Base-by-base conservation (phyloP, 2,329 filamentous ascomycete genomes). In the Stagonosporopsis chrysanthemi region DNA sequence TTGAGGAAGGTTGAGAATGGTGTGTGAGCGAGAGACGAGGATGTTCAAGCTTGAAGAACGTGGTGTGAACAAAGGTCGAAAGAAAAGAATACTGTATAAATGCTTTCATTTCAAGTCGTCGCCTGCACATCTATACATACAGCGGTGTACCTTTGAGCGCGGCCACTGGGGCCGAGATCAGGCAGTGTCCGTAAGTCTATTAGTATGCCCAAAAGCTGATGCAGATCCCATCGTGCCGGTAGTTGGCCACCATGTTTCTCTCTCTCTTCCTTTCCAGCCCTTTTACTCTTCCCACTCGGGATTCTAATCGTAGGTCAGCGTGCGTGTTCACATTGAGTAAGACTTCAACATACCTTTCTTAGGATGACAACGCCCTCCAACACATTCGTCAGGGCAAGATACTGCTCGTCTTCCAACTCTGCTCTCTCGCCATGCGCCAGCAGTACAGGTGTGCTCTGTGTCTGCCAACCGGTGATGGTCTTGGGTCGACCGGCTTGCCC, bases 381-480 rank as follows among this genome's bases (percentile, higher is more conserved):
- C 50, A 89, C 96, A 80, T 88, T 95, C 75, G 89, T 96, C 73
- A 99, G 81, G 78, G 90, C 91, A 64, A 98, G 89, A 77, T 98
- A 99, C 80, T 99, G 89, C 80, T 99, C 95, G 71, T 99, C 95
- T 78, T 99, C 95, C 47, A 99, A 82, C 82, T 99, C 95, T 9
- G 95, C 95, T 70, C 96, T 86, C 82, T 99, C 95, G 28, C 96
- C 95, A 73, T 97, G 90, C n/a, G 91, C 89, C 69, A 99, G 82
- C 57, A 99, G 82, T 43, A 99, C 95, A 0, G 95, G 95, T n/a
- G 95, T 99, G 81, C 91, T 97, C 83, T 99, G 95, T 65, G 95
- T 99, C 80, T 99, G 95, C 95, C 95, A 99, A 50, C 95, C 95
- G 9, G 95, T 99, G 71, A 99, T 99, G 2, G 95, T 99, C 88